Evolutionary conservation across 2,329 filamentous ascomycete species (phyloP), one percentile per base, ranked within the genome.

Genomic region (Nothophaeocryptopus gaeumannii): DNA sequence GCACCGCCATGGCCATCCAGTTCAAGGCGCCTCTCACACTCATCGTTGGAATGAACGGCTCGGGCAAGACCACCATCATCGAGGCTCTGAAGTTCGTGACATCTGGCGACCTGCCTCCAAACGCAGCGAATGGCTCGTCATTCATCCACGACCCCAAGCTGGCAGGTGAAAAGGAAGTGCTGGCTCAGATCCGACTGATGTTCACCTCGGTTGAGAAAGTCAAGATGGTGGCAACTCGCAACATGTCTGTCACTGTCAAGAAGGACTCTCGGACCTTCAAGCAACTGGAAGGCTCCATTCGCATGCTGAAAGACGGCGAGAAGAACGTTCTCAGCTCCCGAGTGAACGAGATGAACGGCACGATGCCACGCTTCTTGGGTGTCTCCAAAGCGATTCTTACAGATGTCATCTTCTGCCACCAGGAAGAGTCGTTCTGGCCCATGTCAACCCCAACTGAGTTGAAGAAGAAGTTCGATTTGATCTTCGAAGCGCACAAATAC

Each of bases 61-160:
- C 92, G 1, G 93, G 93, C 55, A 99, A 99, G 75, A 99, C 93
- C 75, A 97, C 93, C 50, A 96, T 99, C 66, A 99, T 99, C 71
- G 93, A 99, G 71, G 95, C 90, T 68, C 86, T 99, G 65, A 96
- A 96, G 68, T 99, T 96, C 83, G 91, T 89, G 45, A 96, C 95
- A 13, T 96, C 91, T 7, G 95, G 93, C 49, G 88, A 95, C 64
- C 80, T 95, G 40, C 93, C 93, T 1, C 89, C 93, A 30, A 96
- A 96, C 75, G 91, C 85, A 66, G 83, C 80, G 74, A 87, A 85
- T 60, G 86, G 87, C 26, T 91, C 88, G 30, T 91, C 92, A 42
- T 99, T 97, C 68, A 89, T 99, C 56, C 92, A 99, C 68, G 93
- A 99, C 63, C 93, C 93, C n/a, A 93, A 93, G 80, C 78, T 96